Evolutionary conservation across 2,329 filamentous ascomycete species (phyloP), one percentile per base, ranked within the genome.

Genomic region (Diaporthe sp.): DNA sequence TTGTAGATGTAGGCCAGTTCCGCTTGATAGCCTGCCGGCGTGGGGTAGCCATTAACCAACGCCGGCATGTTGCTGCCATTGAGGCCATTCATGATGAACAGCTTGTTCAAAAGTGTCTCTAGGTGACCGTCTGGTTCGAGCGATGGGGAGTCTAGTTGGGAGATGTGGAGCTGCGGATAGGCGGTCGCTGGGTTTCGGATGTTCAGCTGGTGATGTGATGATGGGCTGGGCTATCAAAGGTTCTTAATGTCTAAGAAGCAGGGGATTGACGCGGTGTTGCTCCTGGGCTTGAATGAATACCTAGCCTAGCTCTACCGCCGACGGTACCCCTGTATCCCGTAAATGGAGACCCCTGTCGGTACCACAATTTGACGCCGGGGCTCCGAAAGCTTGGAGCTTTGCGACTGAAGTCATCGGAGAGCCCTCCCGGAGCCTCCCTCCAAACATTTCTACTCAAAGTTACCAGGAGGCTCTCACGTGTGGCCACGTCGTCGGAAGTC

Each of bases 1-100:
- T 87, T 86, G 81, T 93, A 92, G 80, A 93, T 92, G 83, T 92
- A 91, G 81, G 92, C 92, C 76, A 93, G 88, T 82, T 93, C 92
- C 71, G 91, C 89, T 82, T 93, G 91, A 81, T 93, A 91, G 65
- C 91, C 91, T 25, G 91, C 92, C n/a, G 91, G 91, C 22, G 90
- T 92, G 19, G 91, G 91, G 60, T 88, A 86, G 65, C 87, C 86
- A 19, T 71, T 65, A 75, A 88, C 81, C 81, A 86, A 84, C 44
- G 84, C 84, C 39, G 85, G 83, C 84, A 88, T 85, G 79, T 85
- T 86, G 78, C 82, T 84, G 79, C 87, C 87, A 78, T 88, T 89
- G 80, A 88, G 85, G 76, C 87, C 87, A 81, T 89, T 89, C 87
- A 89, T 89, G 28, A 34, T 71, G 62, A 53, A 42, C 37, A 46